Evolutionary conservation across 768 basidiomycete species (phyloP).

Genomic region (Tulasnella sp.): DNA sequence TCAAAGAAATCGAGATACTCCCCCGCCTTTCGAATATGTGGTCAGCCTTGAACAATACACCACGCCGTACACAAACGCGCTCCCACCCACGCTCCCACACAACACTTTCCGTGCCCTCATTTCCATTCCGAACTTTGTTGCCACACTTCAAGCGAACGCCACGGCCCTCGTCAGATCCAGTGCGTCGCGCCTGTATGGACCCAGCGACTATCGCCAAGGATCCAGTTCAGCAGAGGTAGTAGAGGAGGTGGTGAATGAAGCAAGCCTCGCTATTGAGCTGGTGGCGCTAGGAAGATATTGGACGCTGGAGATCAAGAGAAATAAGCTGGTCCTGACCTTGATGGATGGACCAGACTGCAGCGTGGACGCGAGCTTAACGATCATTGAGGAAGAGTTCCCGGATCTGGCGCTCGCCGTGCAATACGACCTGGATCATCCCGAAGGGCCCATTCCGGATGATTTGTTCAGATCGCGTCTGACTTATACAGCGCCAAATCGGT

Average conservation of each 20-base stretch:
- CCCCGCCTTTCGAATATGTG: too few relatives aligned
- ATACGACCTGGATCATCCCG: too few relatives aligned
- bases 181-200: background rate
- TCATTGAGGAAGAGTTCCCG: slow-evolving; percentile 4
- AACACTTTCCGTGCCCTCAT: slow-evolving; percentile 12
- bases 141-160: background rate
- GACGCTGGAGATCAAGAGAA: slow-evolving; percentile 6
- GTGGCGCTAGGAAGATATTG: slow-evolving; percentile 3
- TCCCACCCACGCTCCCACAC: background rate
- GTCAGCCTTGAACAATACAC: too few relatives aligned
- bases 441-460: too few relatives aligned
- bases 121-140: slow-evolving; percentile 2
- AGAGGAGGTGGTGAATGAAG: too few relatives aligned
- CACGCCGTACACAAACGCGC: too few relatives aligned
- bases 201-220: too few relatives aligned
- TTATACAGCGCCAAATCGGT: too few relatives aligned
- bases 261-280: slow-evolving; percentile 5
- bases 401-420: too few relatives aligned
- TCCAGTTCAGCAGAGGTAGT: too few relatives aligned
- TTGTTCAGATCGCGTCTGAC: too few relatives aligned
- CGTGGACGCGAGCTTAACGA: slow-evolving; percentile 3
- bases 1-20: background rate
- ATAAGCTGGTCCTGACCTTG: background rate
- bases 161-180: background rate
- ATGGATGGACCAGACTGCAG: background rate